Base-by-base conservation (phyloP, 352 stramenopile species). In the Globisporangium lucens region DNA sequence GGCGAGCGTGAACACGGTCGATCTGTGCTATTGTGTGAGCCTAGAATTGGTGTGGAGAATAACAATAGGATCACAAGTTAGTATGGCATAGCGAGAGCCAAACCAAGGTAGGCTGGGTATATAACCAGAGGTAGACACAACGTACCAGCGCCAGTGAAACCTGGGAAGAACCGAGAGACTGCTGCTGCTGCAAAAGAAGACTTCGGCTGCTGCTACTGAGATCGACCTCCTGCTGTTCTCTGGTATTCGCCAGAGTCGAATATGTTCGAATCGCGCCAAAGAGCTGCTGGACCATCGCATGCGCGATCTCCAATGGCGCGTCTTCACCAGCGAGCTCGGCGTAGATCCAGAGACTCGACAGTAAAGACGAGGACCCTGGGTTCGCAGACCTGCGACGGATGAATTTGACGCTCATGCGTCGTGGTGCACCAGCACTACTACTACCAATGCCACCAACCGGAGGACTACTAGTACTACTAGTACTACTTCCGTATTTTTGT, bases 301-400 rank as follows among this genome's bases (percentile, higher is more conserved):
- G 66, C 1, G 53, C 51, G 2, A 29, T 46, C 1, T 74, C 64
- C 1, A 75, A 56, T 2, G 27, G 20, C 15, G 72, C 53, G 30
- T 79, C 67, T 17, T 82, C 73, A 33, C 71, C 66, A 27, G 80
- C 68, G 22, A 90, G 36, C 57, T 90, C 79, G 2, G 61, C 75
- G 61, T 90, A 90, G 6, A 90, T 72, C 82, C 82, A 88, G 3
- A 53, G 57, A 8, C 29, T 70, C 20, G 24, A 3, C 13, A 43
- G 35, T 3, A 9, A 43, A 27, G 53, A 10, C 36, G 35, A 43
- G n/a, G 29, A 43, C 3, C 27, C 12, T 22, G 12, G 9, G 2
- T 7, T 29, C n/a, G 17, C 13, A 20, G 63, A 24, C 27, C 66
- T 71, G n/a, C 71, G 56, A n/a, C 63, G 68, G 24, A 74, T 36